Percentiles rank a stretch among this genome's conserved stretches.
phyloP scores from a whole-genome alignment of 208 protist species.

The Leishmania turanica region DNA sequence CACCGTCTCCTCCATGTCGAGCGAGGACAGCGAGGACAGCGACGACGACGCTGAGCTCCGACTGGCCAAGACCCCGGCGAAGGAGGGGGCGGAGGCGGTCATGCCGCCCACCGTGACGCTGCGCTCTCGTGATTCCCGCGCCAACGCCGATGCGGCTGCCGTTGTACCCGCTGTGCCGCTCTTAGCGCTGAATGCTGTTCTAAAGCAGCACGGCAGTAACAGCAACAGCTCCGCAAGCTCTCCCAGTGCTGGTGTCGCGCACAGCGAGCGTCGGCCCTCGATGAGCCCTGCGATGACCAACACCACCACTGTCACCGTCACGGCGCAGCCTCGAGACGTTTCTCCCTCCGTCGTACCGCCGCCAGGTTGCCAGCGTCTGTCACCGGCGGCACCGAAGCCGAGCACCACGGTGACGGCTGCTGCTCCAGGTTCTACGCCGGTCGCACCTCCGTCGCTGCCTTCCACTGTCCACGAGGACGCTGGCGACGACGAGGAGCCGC shows the following conservation, averaged over 20 bases:
- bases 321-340: slow-evolving; percentile 4
- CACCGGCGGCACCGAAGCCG: background rate
- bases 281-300: background rate
- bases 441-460: background rate
- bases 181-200: slow-evolving; percentile 6
- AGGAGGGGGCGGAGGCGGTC: background rate
- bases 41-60: background rate
- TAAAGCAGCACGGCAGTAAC: slow-evolving; percentile 8
- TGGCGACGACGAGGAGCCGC: background rate
- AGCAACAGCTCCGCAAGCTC: background rate
- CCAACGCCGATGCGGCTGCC: background rate
- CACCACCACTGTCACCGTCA: background rate
- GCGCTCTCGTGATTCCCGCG: background rate
- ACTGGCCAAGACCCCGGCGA: background rate
- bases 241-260: background rate
- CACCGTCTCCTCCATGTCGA: slow-evolving; percentile 46
- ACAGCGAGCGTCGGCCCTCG: background rate
- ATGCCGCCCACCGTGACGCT: slow-evolving; percentile 23
- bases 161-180: slow-evolving; percentile 6
- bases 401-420: background rate
- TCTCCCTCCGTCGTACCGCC: slow-evolving; percentile 24
- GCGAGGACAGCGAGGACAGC: slow-evolving; percentile 20
- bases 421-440: background rate
- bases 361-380: slow-evolving; percentile 9
- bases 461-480: background rate